Conservation (phyloP, 2,329 filamentous ascomycete species). For the Tolypocladium sp. region DNA sequence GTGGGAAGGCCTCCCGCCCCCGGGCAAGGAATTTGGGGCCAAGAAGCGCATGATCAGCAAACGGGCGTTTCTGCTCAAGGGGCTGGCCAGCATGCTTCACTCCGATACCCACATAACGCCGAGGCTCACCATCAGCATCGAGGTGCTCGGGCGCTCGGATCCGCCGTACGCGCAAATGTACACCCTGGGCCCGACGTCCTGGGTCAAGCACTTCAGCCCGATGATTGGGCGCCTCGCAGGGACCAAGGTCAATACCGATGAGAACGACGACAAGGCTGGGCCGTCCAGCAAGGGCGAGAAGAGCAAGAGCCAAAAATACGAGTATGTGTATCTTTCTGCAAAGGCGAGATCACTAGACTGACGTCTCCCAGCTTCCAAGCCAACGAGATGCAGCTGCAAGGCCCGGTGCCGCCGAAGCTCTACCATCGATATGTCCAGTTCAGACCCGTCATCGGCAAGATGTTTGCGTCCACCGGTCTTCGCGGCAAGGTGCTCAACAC, state of each 20-base stretch:
- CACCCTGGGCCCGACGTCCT: constrained; percentile 67
- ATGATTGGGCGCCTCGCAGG: constrained; percentile 77
- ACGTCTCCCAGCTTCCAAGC: constrained; percentile 68
- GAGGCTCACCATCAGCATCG: constrained; percentile 60
- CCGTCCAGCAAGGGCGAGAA: constrained; percentile 25
- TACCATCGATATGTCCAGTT: constrained; percentile 95
- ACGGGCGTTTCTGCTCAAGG: constrained; percentile 69
- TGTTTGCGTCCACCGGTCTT: constrained; percentile 74
- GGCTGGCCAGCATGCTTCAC: constrained; percentile 53
- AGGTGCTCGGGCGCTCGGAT: constrained; percentile 69
- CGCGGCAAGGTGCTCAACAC: constrained; percentile 74
- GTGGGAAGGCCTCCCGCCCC: constrained; percentile 60
- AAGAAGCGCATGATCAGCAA: constrained; percentile 84
- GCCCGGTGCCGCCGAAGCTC: constrained; percentile 69
- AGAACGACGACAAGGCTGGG: constrained; percentile 32
- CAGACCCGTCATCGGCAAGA: constrained; percentile 76
- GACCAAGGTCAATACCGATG: constrained; percentile 55
- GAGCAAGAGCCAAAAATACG: constrained; percentile 60
- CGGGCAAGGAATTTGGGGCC: constrained; percentile 53
- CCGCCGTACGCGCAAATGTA: constrained; percentile 62
- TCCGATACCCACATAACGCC: constrained; percentile 59
- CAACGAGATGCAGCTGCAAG: constrained; percentile 78
- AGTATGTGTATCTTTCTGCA: constrained; percentile 41
- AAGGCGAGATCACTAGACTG: not conserved
- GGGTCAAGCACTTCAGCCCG: constrained; percentile 79